Base-by-base conservation (phyloP, 225 moss, liverwort and hornwort genomes). In the Marchantia polymorpha region DNA sequence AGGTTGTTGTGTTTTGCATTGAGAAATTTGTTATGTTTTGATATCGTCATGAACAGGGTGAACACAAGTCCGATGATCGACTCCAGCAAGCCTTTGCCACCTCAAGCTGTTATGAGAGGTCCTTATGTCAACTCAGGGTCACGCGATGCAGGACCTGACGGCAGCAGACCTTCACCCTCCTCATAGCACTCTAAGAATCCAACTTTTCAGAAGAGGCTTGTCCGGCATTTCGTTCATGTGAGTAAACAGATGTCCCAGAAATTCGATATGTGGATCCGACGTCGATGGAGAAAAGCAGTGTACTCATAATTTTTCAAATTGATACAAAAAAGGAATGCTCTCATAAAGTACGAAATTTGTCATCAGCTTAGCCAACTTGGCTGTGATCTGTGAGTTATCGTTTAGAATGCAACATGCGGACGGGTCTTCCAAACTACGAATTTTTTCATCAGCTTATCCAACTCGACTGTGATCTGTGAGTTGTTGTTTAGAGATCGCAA, bases 51-150 rank as follows among this genome's bases (percentile, higher is more conserved):
- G 31, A 55, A 58, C 69, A 85, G 85, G 54, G 69, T 63, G 12
- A 84, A 81, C 72, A 79, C 72, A 30, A 49, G 75, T 7, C 93
- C 94, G 27, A 92, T 97, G 12, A 93, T 97, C 63, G 93, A 94
- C 77, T 88, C 94, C 25, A 91, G 89, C 75, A 97, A 93, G 83
- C 92, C 94, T 65, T 83, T 94, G 82, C 88, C 94, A 23, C 89
- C 93, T 50, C 94, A 93, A 83, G 97, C 97, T 49, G 87, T 93
- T 67, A 91, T 92, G 88, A 87, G 97, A 75, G 96, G 96, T 47
- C 97, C 97, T 1, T 97, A 93, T 82, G 88, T 91, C 14, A 97
- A 94, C 70, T 80, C 90, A 23, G 97, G 97, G 52, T 97, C 97
- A 80, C 91, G 90, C 25, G 97, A 97, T 81, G 78, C 93, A 73